A percentile compares a stretch with the other conserved stretches of the same genome.
phyloP scores from a whole-genome alignment of 1,284 basidiomycete species.

The Leccinum ponderosum region DNA sequence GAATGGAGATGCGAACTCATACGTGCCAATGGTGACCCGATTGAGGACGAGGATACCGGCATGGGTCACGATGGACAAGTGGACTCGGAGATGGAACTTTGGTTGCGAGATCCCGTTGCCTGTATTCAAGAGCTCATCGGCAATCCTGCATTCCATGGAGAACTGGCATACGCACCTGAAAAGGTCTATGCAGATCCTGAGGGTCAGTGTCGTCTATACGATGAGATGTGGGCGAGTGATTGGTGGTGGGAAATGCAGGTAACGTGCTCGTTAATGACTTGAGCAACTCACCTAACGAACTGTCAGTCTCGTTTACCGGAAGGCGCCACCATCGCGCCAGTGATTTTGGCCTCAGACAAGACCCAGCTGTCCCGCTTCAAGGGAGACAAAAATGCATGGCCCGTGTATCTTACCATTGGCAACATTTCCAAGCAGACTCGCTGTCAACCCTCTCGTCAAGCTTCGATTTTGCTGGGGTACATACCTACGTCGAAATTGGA shows the following conservation, averaged over 20 bases:
- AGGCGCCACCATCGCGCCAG: neutral
- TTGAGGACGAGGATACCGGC: neutral
- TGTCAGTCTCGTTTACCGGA: neutral
- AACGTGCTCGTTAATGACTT: neutral
- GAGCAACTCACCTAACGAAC: neutral
- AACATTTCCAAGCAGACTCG: neutral
- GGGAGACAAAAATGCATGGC: neutral
- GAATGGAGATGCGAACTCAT: neutral
- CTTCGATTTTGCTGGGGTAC: neutral
- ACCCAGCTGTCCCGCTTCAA: neutral
- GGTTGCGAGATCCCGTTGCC: neutral
- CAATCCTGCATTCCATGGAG: neutral
- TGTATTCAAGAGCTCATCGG: neutral
- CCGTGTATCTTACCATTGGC: neutral
- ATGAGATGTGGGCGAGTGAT: neutral
- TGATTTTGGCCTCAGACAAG: neutral
- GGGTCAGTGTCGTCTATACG: neutral
- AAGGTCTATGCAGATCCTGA: neutral
- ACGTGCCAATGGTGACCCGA: neutral
- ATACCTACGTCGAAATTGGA: neutral
- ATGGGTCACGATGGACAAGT: neutral
- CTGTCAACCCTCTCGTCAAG: neutral
- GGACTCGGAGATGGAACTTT: neutral
- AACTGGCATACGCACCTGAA: neutral
- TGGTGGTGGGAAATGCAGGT: neutral